These are phyloP conservation scores for Lavandula angustifolia DNA, from an alignment of 257 asterid species.

Conservation along the genomic window DNA sequence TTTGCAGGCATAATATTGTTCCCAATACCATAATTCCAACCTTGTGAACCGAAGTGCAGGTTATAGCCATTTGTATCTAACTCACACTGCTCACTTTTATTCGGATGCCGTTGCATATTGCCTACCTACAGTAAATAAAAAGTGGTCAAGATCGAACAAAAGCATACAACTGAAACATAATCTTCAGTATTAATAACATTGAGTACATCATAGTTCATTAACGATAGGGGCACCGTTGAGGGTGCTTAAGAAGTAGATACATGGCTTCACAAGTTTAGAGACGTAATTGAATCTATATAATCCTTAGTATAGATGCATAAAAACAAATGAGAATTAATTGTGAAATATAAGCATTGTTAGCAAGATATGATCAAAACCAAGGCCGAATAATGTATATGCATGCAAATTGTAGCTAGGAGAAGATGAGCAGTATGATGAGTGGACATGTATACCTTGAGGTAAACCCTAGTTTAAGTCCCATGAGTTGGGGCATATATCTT, in stretches of 20 bases:
- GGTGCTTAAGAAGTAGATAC: neutral
- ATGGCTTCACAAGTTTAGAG: neutral
- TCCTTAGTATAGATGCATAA: neutral
- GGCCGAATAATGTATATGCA: neutral
- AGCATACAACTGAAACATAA: neutral
- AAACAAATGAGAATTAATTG: neutral
- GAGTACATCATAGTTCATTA: neutral
- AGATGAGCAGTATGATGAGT: neutral
- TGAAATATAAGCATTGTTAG: neutral
- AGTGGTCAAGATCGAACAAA: neutral
- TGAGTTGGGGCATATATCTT: neutral
- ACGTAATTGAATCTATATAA: neutral
- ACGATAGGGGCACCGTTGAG: too few relatives aligned
- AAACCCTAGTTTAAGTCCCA: neutral
- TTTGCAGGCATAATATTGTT: slow-evolving; percentile 27
- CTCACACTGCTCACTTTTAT: slow-evolving; percentile 24
- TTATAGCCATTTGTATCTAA: slow-evolving; percentile 29
- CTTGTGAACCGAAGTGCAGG: slow-evolving; percentile 31
- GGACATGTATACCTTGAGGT: neutral
- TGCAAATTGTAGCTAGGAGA: neutral
- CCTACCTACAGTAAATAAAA: neutral
- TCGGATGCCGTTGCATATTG: slow-evolving; percentile 37
- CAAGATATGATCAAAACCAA: neutral
- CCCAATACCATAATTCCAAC: slow-evolving; percentile 28
- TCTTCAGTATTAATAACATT: slow-evolving; percentile 1